Percentiles rank a stretch among this genome's conserved stretches.
phyloP scores from a whole-genome alignment of 352 stramenopile species.

The Phytophthora capsici region DNA sequence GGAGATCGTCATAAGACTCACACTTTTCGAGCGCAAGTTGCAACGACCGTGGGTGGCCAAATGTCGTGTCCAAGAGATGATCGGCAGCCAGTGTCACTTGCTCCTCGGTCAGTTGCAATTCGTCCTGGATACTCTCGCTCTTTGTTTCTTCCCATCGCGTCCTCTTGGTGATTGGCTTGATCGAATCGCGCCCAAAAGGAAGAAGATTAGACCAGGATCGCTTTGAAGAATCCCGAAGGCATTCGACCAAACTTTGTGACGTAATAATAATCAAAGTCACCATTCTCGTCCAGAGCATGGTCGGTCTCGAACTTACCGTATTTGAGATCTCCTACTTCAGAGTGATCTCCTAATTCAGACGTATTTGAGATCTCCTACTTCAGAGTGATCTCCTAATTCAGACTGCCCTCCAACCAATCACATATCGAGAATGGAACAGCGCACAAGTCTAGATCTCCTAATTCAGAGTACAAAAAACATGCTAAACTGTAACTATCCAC shows the following conservation, averaged over 20 bases:
- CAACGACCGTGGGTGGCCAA: background rate
- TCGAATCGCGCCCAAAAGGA: background rate
- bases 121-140: background rate
- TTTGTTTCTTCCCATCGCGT: background rate
- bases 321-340: conserved; percentile 18
- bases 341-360: conserved; percentile 6
- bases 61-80: background rate
- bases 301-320: no score
- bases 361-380: background rate
- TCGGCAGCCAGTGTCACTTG: background rate
- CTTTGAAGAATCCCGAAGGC: background rate
- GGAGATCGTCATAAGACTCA: background rate
- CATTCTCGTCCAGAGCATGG: no score
- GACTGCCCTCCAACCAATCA: no score
- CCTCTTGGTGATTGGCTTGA: background rate
- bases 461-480: conserved; percentile 15
- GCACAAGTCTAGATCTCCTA: no score
- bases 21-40: background rate
- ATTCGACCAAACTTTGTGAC: no score
- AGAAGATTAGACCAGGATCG: background rate
- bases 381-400: no score
- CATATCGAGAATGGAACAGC: no score
- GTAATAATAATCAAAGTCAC: no score
- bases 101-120: background rate
- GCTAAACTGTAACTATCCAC: background rate